phyloP scores from a whole-genome alignment of 805 yeast genomes.

The Tanozyma kutaoensis region DNA sequence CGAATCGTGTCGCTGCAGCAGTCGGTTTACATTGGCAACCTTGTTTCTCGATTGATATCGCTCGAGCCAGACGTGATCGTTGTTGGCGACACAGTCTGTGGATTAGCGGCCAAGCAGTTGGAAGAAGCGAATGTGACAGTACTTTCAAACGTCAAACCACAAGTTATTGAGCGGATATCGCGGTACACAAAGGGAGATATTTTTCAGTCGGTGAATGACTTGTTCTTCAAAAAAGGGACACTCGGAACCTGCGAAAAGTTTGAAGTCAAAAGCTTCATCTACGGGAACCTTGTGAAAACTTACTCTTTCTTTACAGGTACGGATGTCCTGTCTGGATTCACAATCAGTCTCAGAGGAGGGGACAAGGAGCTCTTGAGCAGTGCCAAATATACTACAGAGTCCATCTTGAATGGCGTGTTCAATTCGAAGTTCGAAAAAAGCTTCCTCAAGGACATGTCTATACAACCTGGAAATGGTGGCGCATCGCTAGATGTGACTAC shows the following conservation, averaged over 20 bases:
- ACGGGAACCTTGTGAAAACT: slow-evolving; percentile 45
- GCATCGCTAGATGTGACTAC: too few species aligned
- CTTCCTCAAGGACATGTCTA: slow-evolving; percentile 3
- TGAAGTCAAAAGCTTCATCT: slow-evolving; percentile 55
- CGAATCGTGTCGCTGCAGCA: slow-evolving; percentile 83
- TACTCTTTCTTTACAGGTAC: slow-evolving; percentile 75
- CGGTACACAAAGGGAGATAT: slow-evolving; percentile 76
- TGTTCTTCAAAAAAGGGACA: slow-evolving; percentile 44
- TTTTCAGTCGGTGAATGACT: slow-evolving; percentile 71
- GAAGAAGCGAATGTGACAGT: slow-evolving; percentile 72
- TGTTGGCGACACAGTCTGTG: slow-evolving; percentile 70
- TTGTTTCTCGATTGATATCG: slow-evolving; percentile 66
- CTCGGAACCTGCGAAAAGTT: slow-evolving; percentile 67
- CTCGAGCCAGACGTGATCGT: slow-evolving; percentile 69
- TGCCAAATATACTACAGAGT: slow-evolving; percentile 68
- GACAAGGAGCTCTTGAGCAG: slow-evolving; percentile 45
- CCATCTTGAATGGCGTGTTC: slow-evolving; percentile 66
- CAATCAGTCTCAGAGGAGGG: slow-evolving; percentile 78
- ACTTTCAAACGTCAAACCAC: slow-evolving; percentile 67
- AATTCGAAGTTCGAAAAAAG: slow-evolving; percentile 62
- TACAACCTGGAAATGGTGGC: too few species aligned
- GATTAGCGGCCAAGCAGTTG: slow-evolving; percentile 61
- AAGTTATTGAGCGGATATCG: slow-evolving; percentile 66
- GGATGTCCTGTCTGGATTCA: slow-evolving; percentile 61
- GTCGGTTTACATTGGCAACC: slow-evolving; percentile 65